phyloP scores from a whole-genome alignment of 176 grass and related monocot species.

The Canna indica region DNA sequence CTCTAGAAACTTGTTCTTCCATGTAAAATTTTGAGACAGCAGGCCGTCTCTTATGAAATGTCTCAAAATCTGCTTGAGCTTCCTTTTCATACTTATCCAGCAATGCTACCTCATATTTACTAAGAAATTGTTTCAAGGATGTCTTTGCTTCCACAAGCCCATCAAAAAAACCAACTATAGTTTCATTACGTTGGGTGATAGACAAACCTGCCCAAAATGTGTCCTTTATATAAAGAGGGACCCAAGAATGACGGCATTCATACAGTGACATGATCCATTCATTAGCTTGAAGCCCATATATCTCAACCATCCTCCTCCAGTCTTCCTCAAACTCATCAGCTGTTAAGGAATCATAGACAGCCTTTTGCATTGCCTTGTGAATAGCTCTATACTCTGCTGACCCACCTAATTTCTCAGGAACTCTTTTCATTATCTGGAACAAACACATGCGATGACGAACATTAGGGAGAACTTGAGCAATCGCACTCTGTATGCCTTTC shows the following conservation, averaged over 20 bases:
- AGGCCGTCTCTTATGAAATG: constrained; percentile 19
- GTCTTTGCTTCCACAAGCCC: constrained; percentile 9
- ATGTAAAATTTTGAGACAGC: constrained; percentile 31
- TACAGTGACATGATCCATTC: constrained; percentile 16
- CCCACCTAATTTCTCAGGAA: constrained; percentile 19
- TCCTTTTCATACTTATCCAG: constrained; percentile 11
- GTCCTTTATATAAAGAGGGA: constrained; percentile 16
- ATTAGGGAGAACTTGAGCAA: constrained; percentile 8
- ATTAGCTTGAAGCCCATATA: constrained; percentile 11
- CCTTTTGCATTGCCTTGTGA: constrained; percentile 14
- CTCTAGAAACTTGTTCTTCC: constrained; percentile 23
- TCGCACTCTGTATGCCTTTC: constrained; percentile 7
- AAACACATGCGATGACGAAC: constrained; percentile 14
- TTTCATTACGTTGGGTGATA: constrained; percentile 16
- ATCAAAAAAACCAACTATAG: neutral
- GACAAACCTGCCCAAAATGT: constrained; percentile 31
- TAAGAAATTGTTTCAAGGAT: constrained; percentile 16
- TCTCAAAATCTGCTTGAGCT: constrained; percentile 25
- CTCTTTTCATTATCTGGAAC: constrained; percentile 25
- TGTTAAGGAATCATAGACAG: constrained; percentile 30
- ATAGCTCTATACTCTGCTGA: constrained; percentile 13
- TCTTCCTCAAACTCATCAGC: constrained; percentile 19
- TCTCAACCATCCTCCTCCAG: constrained; percentile 17
- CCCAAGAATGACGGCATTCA: constrained; percentile 20
- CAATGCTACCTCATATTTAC: constrained; percentile 14